phyloP scores from a whole-genome alignment of 768 basidiomycete genomes.

The Hypholoma sublateritium region DNA sequence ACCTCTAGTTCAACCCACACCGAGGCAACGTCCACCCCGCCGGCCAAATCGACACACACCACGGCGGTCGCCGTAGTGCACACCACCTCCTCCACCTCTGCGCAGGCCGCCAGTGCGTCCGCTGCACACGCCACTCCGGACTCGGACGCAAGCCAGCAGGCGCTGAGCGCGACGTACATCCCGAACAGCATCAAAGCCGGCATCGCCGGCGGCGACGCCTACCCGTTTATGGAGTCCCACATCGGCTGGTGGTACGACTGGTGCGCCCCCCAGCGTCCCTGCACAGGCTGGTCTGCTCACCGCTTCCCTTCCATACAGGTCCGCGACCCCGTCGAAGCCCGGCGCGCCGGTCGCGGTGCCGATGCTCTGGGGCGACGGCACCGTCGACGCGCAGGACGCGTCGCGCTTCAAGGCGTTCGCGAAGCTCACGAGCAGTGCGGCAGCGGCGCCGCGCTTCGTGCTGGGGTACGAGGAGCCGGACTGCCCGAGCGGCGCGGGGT shows the following conservation, averaged over 20 bases:
- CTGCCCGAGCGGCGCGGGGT: constrained; percentile 42
- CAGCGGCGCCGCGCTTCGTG: constrained; percentile 30
- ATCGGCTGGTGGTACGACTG: constrained; percentile 55
- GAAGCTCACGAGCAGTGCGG: constrained; percentile 27
- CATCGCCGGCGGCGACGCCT: constrained; percentile 45
- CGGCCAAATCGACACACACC: background rate
- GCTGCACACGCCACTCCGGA: background rate
- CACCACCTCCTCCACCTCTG: background rate
- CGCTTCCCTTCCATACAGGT: constrained; percentile 21
- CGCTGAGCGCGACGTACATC: constrained; percentile 23
- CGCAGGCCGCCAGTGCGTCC: background rate
- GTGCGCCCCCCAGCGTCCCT: constrained; percentile 19
- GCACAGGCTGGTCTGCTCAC: background rate
- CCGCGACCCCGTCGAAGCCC: constrained; percentile 38
- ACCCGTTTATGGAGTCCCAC: constrained; percentile 36
- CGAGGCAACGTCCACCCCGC: background rate
- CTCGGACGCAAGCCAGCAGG: background rate
- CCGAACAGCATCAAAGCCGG: constrained; percentile 48
- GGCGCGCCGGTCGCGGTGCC: constrained; percentile 41
- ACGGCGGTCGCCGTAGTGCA: background rate
- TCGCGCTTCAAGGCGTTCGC: constrained; percentile 36
- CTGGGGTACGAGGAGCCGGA: constrained; percentile 50
- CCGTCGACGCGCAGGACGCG: constrained; percentile 37
- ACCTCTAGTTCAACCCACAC: background rate
- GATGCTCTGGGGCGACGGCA: constrained; percentile 49